Conservation (phyloP, 2,329 filamentous ascomycete species). For the Penicillium verrucosum region DNA sequence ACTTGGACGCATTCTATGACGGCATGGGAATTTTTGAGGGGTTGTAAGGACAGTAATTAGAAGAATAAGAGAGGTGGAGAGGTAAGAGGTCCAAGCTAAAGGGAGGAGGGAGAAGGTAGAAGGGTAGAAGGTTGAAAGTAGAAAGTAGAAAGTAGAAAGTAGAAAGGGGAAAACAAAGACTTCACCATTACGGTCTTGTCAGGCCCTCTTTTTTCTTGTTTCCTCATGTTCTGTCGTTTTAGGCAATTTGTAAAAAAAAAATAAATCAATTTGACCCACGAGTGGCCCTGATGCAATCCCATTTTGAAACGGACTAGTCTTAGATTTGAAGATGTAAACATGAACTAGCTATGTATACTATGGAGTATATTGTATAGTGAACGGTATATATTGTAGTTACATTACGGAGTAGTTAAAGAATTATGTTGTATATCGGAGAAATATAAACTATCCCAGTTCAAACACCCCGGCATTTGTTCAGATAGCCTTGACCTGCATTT, state of each 20-base stretch:
- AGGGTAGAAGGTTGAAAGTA: too few relatives aligned
- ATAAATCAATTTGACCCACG: conserved; percentile 3
- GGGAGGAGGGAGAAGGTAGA: background rate
- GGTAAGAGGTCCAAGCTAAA: conserved; percentile 8
- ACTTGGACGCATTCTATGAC: conserved; percentile 27
- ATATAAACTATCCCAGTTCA: background rate
- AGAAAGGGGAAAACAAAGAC: background rate
- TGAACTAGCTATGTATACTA: background rate
- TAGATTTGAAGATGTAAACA: background rate
- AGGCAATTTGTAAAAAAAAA: background rate
- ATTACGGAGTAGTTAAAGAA: background rate
- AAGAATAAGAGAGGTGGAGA: background rate
- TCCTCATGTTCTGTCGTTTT: conserved; percentile 3
- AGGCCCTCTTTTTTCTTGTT: background rate
- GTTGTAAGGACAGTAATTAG: conserved; percentile 2
- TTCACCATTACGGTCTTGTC: background rate
- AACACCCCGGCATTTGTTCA: background rate
- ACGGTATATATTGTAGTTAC: background rate
- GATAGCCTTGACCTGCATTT: background rate
- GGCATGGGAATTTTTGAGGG: conserved; percentile 23
- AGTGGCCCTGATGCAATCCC: conserved; percentile 5
- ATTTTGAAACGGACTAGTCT: conserved; percentile 1
- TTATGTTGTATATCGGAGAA: background rate
- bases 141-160: background rate
- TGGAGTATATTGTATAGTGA: too few relatives aligned